These are phyloP conservation scores for Tuber brumale DNA, from an alignment of 495 filamentous ascomycete genomes.

Conservation along the genomic window DNA sequence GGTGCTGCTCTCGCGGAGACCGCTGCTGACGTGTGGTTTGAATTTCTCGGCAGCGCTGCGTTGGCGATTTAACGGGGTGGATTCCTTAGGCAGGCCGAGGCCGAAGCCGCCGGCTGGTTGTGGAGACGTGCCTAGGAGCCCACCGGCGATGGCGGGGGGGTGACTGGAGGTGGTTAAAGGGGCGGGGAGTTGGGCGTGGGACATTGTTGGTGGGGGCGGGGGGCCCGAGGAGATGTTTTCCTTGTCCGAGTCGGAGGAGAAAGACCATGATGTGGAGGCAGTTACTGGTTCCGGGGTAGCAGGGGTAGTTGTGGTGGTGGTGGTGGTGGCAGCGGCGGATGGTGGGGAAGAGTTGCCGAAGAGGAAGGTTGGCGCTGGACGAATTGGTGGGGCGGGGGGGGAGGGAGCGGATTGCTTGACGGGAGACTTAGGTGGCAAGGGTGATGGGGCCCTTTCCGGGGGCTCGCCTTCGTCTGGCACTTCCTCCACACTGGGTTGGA, in stretches of 20 bases:
- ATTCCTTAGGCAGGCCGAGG: constrained; percentile 22
- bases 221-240: constrained; percentile 36
- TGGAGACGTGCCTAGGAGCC: constrained; percentile 29
- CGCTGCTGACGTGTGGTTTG: constrained; percentile 34
- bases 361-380: constrained; percentile 27
- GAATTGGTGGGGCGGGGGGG: constrained; percentile 15
- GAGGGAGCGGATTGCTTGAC: constrained; percentile 15
- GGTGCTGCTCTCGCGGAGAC: constrained; percentile 35
- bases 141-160: constrained; percentile 22
- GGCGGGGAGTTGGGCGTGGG: constrained; percentile 37
- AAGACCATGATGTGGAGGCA: constrained; percentile 23
- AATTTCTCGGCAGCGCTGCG: constrained; percentile 36
- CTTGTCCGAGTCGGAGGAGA: constrained; percentile 37
- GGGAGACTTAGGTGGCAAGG: constrained; percentile 33
- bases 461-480: constrained; percentile 16
- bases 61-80: constrained; percentile 28
- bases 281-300: not conserved
- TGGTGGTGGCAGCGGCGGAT: constrained; percentile 11
- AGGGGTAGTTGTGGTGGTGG: constrained; percentile 16
- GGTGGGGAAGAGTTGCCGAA: constrained; percentile 20
- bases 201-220: constrained; percentile 40
- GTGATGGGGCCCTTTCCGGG: constrained; percentile 15
- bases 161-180: constrained; percentile 28
- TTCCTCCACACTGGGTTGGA: constrained; percentile 23
- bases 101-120: constrained; percentile 37